Conservation (phyloP, 164 flowering plant genomes). For the Berberis thunbergii region DNA sequence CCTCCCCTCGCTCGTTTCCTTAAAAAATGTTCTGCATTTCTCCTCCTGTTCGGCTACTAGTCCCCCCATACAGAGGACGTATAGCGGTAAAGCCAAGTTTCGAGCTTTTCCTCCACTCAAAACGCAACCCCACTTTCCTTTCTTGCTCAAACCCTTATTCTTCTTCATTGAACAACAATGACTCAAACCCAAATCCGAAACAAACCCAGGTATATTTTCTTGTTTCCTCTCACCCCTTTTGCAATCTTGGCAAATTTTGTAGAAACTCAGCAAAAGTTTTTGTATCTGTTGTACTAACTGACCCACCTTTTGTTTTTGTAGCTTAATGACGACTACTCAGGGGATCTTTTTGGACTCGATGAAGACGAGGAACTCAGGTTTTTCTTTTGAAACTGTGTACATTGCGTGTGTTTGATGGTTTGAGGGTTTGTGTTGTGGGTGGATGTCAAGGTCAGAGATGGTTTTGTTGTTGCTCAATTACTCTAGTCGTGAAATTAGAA, state of each 20-base stretch:
- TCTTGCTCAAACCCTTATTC: slow-evolving; percentile 17
- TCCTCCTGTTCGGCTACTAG: slow-evolving; percentile 13
- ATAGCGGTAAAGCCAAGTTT: slow-evolving; percentile 6
- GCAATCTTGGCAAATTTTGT: neutral
- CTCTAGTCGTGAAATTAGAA: neutral
- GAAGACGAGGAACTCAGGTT: slow-evolving; percentile 50
- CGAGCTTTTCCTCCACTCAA: slow-evolving; percentile 18
- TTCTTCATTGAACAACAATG: slow-evolving; percentile 21
- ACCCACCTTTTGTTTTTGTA: slow-evolving; percentile 14
- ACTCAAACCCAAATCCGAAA: slow-evolving; percentile 18
- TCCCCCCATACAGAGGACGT: slow-evolving; percentile 16
- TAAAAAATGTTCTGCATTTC: slow-evolving; percentile 20
- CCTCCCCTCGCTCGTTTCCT: neutral
- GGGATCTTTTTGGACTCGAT: slow-evolving; percentile 62
- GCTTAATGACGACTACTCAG: slow-evolving; percentile 45
- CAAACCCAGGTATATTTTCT: slow-evolving; percentile 18
- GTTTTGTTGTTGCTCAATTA: neutral
- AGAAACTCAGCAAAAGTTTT: neutral
- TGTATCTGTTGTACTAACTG: neutral
- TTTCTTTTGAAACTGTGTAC: too few relatives aligned
- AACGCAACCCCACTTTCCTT: slow-evolving; percentile 11
- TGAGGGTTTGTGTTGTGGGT: too few relatives aligned
- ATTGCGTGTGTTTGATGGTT: too few relatives aligned
- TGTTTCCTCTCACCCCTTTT: neutral
- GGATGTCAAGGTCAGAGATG: too few relatives aligned